Base-by-base conservation (phyloP, 2,329 filamentous ascomycete species). In the Cytospora mali region DNA sequence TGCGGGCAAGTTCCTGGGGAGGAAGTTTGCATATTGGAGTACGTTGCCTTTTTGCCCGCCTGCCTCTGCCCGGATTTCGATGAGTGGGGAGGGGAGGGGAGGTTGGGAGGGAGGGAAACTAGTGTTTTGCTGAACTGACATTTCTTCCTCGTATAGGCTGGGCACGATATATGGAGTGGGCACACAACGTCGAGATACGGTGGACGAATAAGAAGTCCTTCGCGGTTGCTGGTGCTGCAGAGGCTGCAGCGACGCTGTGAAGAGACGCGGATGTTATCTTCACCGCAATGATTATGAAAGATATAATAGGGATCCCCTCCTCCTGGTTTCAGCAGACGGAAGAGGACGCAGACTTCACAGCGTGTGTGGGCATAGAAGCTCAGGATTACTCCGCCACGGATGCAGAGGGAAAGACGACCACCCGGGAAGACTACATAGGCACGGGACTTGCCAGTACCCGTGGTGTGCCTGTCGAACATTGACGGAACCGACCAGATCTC, bases 1-100 rank as follows among this genome's bases (percentile, higher is more conserved):
- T 75, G 81, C 92, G 69, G 95, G 95, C 64, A 99, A 98, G 78
- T 98, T 93, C 78, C 87, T 97, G 75, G 95, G 95, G 52, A 85
- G 95, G 75, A 96, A 92, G 76, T 96, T 93, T 80, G 94, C 94
- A 64, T 97, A 96, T 74, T 97, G 93, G 92, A 92, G 94, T 97
- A 83, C 75, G 89, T 81, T 27, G n/a, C n/a, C n/a, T 39, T 39
- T 5, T 39, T 39, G 9, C 2, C 11, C 59, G 35, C 11, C 23
- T 18, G 3, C 59, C 39, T 10, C 23, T 18, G 3, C 35, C 28
- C n/a, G 10, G 4, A 23, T 28, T 35, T 51, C n/a, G 42, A n/a
- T n/a, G n/a, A n/a, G n/a, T n/a, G 42, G 11, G 39, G 6, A 9
- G 7, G 39, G 5, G 39, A 9, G n/a, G 5, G n/a, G 6, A n/a